Percentiles rank a stretch among this genome's conserved stretches.
Conservation (phyloP, 345 rosid species). For the Odontarrhena argentea region DNA sequence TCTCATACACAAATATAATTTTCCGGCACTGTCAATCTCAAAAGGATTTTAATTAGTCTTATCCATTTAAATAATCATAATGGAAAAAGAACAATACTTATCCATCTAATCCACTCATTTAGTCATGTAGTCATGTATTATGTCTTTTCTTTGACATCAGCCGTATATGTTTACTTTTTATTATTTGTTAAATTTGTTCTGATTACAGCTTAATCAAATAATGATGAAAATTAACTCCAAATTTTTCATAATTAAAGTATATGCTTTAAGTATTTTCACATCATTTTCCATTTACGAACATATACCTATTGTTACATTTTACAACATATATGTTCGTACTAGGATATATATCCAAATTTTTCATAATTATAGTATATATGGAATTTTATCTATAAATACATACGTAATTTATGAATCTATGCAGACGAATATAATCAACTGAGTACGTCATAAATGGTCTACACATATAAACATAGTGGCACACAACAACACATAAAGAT, state of each 20-base stretch:
- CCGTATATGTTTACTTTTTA: neutral
- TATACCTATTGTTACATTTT: neutral
- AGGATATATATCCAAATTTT: too few relatives aligned
- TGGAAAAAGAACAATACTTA: conserved; percentile 19
- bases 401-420: neutral
- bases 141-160: conserved; percentile 16
- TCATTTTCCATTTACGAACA: neutral
- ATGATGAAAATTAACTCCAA: neutral
- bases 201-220: neutral
- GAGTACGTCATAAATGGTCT: neutral
- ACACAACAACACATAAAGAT: conserved; percentile 32
- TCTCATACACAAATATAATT: conserved; percentile 16
- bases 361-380: too few relatives aligned
- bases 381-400: too few relatives aligned
- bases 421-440: conserved; percentile 2
- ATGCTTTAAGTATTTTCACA: too few relatives aligned
- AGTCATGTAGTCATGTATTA: conserved; percentile 7
- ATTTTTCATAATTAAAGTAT: too few relatives aligned
- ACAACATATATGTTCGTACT: too few relatives aligned
- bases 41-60: conserved; percentile 7
- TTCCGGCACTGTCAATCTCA: conserved; percentile 28
- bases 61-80: conserved; percentile 1
- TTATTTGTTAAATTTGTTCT: too few relatives aligned
- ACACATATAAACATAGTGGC: conserved; percentile 30
- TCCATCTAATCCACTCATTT: conserved; percentile 31